phyloP scores from a whole-genome alignment of 805 yeast species.

The Wickerhamomyces bovis region DNA sequence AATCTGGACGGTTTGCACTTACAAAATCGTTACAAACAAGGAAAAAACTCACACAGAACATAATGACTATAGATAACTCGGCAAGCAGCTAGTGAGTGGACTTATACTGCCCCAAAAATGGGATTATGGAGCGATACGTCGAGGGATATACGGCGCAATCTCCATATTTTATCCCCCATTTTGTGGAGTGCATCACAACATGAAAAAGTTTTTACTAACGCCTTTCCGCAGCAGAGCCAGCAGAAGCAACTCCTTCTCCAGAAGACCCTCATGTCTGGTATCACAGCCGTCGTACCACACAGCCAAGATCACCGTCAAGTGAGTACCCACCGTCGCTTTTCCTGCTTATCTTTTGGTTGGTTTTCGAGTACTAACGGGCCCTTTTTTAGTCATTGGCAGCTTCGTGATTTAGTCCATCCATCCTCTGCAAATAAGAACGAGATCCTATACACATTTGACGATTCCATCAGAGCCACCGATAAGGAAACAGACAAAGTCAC shows the following conservation, averaged over 20 bases:
- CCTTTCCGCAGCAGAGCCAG: background rate
- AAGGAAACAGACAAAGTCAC: slow-evolving; percentile 29
- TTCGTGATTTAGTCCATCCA: slow-evolving; percentile 64
- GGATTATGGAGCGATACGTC: too few species aligned
- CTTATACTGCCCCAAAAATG: background rate
- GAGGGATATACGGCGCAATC: background rate
- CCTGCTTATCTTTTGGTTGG: slow-evolving; percentile 15
- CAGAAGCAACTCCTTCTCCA: slow-evolving; percentile 5
- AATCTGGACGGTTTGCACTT: background rate
- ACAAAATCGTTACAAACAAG: background rate
- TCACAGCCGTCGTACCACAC: slow-evolving; percentile 21
- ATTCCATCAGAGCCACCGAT: slow-evolving; percentile 42
- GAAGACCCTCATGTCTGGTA: slow-evolving; percentile 14
- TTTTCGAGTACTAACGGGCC: background rate
- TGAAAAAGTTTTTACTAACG: background rate
- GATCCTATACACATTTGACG: slow-evolving; percentile 55
- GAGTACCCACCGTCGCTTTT: slow-evolving; percentile 13
- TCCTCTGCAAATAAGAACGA: slow-evolving; percentile 35
- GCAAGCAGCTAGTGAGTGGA: slow-evolving; percentile 1
- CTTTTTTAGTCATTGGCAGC: slow-evolving; percentile 60
- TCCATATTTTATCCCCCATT: background rate
- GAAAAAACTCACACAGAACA: background rate
- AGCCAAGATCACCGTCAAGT: slow-evolving; percentile 31
- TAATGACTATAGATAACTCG: slow-evolving; percentile 7
- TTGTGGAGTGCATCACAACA: background rate